Evolutionary conservation across 1,139 yeast genomes (phyloP), one percentile per base, ranked within the genome.

Genomic region (Candida glucosophila): DNA sequence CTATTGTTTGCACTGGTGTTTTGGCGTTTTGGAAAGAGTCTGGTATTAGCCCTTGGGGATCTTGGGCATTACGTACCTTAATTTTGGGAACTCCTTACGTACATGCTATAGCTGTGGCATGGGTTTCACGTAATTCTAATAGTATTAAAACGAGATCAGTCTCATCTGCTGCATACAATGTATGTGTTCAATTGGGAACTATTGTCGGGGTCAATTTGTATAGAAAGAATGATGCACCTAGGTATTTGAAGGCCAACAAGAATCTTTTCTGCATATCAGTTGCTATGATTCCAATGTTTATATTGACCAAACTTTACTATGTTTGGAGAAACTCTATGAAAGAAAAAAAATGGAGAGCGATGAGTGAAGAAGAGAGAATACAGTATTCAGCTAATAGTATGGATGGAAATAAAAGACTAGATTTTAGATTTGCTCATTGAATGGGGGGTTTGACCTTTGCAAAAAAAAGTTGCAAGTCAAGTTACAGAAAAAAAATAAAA

Each of bases 121-220:
- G 76, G 72, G 59, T 67, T 28, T 67, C 77, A 1, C 44, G 64
- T 13, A 73, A 73, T 35, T 56, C 78, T 5, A 66, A 67, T 35
- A 55, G 73, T 8, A 74, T 74, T 14, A 47, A 71, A 13, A 53
- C 67, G 7, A 51, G 81, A 33, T 63, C 79, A 0, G 69, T 73
- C 4, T 58, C 73, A 14, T 63, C 77, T 2, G 72, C 80, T 0
- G 29, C 73, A 14, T 70, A 68, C 44, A 75, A 74, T 39, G 70
- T 73, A 51, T 59, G 58, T 34, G 68, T 67, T 1, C 80, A 74
- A 40, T 48, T 64, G 1, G 73, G 70, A 1, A 43, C 52, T 15
- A 66, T 73, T 25, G 51, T 64, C 5, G 49, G 67, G 4, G 53
- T 69, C 12, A 65, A 72, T 36, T 54, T 73, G 8, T 75, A 73